phyloP scores from a whole-genome alignment of 164 flowering plant genomes.

The Stephania cephalantha region DNA sequence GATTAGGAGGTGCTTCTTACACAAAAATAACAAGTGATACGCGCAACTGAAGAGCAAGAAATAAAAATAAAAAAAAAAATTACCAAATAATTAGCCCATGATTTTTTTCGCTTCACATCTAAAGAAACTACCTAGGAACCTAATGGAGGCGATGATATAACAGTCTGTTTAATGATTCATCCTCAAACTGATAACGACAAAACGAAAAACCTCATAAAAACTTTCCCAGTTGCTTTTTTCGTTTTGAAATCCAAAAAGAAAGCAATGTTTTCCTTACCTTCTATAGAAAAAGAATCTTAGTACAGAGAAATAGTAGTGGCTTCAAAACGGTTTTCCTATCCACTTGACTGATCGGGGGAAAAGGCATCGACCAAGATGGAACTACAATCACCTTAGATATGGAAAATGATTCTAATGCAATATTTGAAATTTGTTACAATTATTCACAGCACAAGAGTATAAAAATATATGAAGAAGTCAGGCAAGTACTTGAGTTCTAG shows the following conservation, averaged over 20 bases:
- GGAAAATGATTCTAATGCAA: background rate
- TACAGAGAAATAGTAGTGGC: background rate
- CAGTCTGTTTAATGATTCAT: background rate
- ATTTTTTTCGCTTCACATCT: background rate
- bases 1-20: too few species aligned
- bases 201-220: too few species aligned
- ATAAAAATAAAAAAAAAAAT: too few species aligned
- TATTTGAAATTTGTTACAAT: background rate
- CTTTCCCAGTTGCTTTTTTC: too few species aligned
- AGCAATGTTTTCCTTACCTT: background rate
- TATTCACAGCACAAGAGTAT: too few species aligned
- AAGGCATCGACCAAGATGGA: background rate
- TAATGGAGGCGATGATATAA: too few species aligned
- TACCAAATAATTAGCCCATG: background rate
- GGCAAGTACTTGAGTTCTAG: constrained; percentile 77
- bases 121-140: background rate
- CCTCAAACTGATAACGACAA: too few species aligned
- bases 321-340: background rate
- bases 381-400: background rate
- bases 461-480: background rate
- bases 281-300: background rate
- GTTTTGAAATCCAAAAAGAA: too few species aligned
- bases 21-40: background rate
- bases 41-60: background rate
- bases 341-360: background rate